Evolutionary conservation across 352 stramenopile species (phyloP), one percentile per base, ranked within the genome.

Genomic region (Phytophthora hybrid): DNA sequence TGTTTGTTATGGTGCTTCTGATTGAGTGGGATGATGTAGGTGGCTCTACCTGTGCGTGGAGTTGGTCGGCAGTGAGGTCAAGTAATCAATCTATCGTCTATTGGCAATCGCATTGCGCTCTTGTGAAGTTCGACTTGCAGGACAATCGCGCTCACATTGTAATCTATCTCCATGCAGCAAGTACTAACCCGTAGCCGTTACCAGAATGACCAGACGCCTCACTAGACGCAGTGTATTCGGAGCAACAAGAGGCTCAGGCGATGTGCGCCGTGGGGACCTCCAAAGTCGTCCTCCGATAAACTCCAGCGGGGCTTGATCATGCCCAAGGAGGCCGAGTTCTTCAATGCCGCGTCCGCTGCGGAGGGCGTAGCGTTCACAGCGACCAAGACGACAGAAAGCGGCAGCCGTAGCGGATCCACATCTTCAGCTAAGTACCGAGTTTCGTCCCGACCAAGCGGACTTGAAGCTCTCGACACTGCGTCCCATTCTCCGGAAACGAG

Each of bases 1-100:
- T 74, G 63, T 49, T 49, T 64, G 46, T 59, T 16, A 21, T 61
- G 55, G 41, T 65, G 32, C 51, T 68, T 72, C 39, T 75, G 44
- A 71, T 47, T 71, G 59, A 69, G 59, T 59, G 57, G 46, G 23
- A 63, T 19, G 41, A 49, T 49, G 41, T 44, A 44, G 29, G 44
- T 52, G n/a, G 19, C 44, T 29, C 47, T 19, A 29, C 29, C 19
- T 63, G 14, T 58, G 53, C 23, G 63, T 26, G 53, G 37, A 47
- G 19, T 70, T 21, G 10, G 14, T 6, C 19, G 18, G 41, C 23
- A 70, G 34, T 21, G 47, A 68, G 60, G 37, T 70, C 23, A 51
- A 65, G 58, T 64, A 74, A 74, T 78, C 61, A 75, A 75, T 78
- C 47, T 32, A 75, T 67, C 54, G 32, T 52, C 49, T 55, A 29